Percentiles rank a stretch among this genome's conserved stretches.
Conservation (phyloP, 306 rosid genomes). For the Cicer chorassanicum region DNA sequence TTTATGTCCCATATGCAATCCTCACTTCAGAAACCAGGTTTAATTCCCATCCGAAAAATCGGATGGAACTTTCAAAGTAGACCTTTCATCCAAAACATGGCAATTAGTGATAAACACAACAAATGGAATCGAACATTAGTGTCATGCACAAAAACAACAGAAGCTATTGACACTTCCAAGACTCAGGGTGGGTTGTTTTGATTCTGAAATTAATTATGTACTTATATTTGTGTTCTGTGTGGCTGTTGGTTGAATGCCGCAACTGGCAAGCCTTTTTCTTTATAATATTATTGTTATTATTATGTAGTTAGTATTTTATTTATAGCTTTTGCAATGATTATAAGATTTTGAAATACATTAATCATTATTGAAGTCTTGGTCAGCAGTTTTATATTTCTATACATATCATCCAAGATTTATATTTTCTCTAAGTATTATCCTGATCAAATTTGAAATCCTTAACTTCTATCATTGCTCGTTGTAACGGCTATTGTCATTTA, state of each 20-base stretch:
- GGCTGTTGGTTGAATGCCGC: not conserved
- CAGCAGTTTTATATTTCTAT: slow-evolving; percentile 4
- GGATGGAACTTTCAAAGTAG: slow-evolving; percentile 46
- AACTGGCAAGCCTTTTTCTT: slow-evolving; percentile 6
- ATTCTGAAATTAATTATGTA: slow-evolving; percentile 1
- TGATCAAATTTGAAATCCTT: slow-evolving; percentile 19
- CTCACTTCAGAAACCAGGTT: slow-evolving; percentile 61
- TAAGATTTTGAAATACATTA: not conserved
- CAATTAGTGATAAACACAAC: slow-evolving; percentile 52
- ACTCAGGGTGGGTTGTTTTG: slow-evolving; percentile 59
- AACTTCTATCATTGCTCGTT: not conserved
- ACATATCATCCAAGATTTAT: not conserved
- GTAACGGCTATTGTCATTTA: not conserved
- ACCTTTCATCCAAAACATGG: slow-evolving; percentile 49
- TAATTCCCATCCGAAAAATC: slow-evolving; percentile 47
- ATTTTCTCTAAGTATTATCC: not conserved
- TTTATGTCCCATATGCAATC: slow-evolving; percentile 53
- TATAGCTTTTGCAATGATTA: not conserved
- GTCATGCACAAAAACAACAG: slow-evolving; percentile 66
- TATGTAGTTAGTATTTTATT: not conserved
- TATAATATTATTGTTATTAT: not conserved
- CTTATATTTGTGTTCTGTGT: slow-evolving; percentile 5
- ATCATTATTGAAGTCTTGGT: slow-evolving; percentile 17
- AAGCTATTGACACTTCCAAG: slow-evolving; percentile 50
- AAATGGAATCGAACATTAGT: slow-evolving; percentile 52